These are phyloP conservation scores for Globisporangium megalacanthum DNA, from an alignment of 352 stramenopile species.

Conservation along the genomic window DNA sequence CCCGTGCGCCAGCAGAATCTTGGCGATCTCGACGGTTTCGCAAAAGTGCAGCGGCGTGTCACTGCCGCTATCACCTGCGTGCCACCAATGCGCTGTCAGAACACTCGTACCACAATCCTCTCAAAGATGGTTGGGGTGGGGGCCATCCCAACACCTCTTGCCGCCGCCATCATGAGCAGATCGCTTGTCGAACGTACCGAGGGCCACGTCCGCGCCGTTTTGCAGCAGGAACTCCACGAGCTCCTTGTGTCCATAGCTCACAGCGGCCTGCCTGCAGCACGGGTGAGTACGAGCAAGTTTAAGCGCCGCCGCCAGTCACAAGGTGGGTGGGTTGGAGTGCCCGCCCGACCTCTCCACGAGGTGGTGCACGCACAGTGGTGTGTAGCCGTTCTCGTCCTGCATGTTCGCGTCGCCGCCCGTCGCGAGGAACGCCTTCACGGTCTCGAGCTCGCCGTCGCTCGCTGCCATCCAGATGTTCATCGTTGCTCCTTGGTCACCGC, in stretches of 20 bases:
- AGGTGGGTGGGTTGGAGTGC: neutral
- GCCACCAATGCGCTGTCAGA: neutral
- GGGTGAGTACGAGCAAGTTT: neutral
- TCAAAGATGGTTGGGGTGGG: too few relatives aligned
- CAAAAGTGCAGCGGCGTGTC: constrained; percentile 64
- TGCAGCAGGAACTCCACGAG: constrained; percentile 43
- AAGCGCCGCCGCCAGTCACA: neutral
- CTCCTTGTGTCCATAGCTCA: constrained; percentile 68
- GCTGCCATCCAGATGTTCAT: constrained; percentile 60
- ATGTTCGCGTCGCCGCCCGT: constrained; percentile 38
- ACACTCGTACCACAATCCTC: neutral
- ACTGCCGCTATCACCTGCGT: constrained; percentile 49
- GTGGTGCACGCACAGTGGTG: constrained; percentile 35
- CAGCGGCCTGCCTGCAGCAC: constrained; percentile 41
- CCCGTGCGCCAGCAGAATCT: constrained; percentile 48
- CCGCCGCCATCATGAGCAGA: neutral
- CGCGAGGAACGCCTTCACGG: constrained; percentile 41
- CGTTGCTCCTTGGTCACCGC: neutral
- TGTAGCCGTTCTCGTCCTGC: constrained; percentile 69
- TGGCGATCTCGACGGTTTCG: constrained; percentile 50
- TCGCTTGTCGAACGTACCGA: constrained; percentile 21
- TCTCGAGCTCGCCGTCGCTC: constrained; percentile 53
- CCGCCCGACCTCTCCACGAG: neutral
- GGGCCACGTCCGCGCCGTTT: constrained; percentile 30
- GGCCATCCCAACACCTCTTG: too few relatives aligned